A percentile compares a stretch with the other conserved stretches of the same genome.
Conservation (phyloP, 1,284 basidiomycete genomes). For the Ceratobasidium sp. region DNA sequence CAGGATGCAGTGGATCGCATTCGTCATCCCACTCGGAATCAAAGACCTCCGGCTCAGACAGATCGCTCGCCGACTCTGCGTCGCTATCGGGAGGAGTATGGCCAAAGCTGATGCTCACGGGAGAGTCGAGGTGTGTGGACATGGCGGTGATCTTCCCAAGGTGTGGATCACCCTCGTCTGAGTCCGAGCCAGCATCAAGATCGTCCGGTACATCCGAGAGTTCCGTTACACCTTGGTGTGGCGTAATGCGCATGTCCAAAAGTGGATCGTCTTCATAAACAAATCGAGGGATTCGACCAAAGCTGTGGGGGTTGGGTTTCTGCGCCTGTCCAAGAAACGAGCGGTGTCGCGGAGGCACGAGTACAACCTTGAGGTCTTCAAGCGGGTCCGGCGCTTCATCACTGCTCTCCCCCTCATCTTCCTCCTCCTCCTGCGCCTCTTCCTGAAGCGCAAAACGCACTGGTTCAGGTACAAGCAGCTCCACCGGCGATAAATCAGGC, state of each 20-base stretch:
- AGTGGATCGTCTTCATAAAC: slow-evolving; percentile 38
- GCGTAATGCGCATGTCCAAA: slow-evolving; percentile 24
- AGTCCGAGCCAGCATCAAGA: neutral
- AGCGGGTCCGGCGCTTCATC: neutral
- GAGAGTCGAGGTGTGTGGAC: neutral
- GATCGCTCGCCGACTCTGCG: neutral
- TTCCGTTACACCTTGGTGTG: neutral
- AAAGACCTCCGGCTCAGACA: neutral
- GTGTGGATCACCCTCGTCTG: neutral
- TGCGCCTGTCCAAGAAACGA: slow-evolving; percentile 23
- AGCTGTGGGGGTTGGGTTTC: slow-evolving; percentile 17
- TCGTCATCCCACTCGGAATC: slow-evolving; percentile 37
- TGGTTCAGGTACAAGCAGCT: neutral
- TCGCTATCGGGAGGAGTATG: slow-evolving; percentile 16
- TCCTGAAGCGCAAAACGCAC: neutral
- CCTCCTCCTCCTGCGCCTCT: neutral
- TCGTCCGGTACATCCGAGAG: neutral
- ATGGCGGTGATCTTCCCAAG: neutral
- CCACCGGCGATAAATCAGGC: neutral
- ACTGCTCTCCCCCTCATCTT: slow-evolving; percentile 13
- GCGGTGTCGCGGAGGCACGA: slow-evolving; percentile 33
- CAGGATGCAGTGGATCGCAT: slow-evolving; percentile 16
- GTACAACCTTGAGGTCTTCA: slow-evolving; percentile 29
- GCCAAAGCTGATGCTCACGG: neutral
- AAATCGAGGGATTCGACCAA: slow-evolving; percentile 32